Conservation (phyloP, 169 alveolate genomes). For the Cryptosporidium viatorum region DNA sequence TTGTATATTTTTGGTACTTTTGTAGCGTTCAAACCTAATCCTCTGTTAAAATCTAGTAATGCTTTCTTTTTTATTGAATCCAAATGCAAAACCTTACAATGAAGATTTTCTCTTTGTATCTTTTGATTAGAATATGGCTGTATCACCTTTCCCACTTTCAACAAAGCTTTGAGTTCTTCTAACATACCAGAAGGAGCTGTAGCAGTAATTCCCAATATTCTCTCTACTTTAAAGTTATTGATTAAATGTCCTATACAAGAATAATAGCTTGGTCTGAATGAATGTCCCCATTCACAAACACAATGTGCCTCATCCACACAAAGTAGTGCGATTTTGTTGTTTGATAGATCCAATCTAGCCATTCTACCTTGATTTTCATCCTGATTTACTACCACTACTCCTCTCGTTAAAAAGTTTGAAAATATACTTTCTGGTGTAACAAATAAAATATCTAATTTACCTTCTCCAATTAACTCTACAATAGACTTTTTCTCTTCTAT, state of each 20-base stretch:
- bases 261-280: slow-evolving; percentile 88
- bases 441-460: slow-evolving; percentile 85
- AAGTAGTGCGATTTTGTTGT: slow-evolving; percentile 79
- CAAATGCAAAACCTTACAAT: slow-evolving; percentile 42
- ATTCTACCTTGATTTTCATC: slow-evolving; percentile 39
- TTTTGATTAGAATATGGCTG: slow-evolving; percentile 38
- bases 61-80: slow-evolving; percentile 21
- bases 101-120: slow-evolving; percentile 56
- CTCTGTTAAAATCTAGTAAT: background rate
- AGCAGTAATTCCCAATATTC: slow-evolving; percentile 89
- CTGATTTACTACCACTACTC: slow-evolving; percentile 74
- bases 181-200: slow-evolving; percentile 89
- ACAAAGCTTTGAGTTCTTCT: slow-evolving; percentile 72
- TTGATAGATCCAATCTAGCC: slow-evolving; percentile 65
- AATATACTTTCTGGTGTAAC: slow-evolving; percentile 87
- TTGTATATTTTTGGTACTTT: slow-evolving; percentile 43
- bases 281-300: slow-evolving; percentile 91
- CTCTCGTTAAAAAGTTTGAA: slow-evolving; percentile 68
- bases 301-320: slow-evolving; percentile 93
- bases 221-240: slow-evolving; percentile 79
- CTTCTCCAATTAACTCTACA: slow-evolving; percentile 79
- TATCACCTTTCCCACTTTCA: slow-evolving; percentile 29
- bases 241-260: slow-evolving; percentile 82
- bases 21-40: background rate
- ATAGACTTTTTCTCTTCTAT: slow-evolving; percentile 79